These are phyloP conservation scores for Hagleromyces aurorensis DNA, from an alignment of 805 yeast species.

Conservation along the genomic window DNA sequence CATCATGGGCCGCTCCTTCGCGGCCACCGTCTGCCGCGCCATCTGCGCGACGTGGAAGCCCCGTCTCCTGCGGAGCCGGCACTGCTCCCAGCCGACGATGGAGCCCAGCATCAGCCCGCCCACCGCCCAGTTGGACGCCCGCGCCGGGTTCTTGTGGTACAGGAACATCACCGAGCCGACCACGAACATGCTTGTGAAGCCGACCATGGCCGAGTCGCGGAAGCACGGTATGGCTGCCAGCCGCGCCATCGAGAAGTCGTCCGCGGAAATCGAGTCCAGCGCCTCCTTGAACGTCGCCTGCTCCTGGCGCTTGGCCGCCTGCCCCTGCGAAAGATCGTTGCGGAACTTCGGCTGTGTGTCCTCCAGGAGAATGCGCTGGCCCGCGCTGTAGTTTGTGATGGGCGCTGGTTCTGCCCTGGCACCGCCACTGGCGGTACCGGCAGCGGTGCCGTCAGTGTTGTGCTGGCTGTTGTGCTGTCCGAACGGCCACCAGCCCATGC, in stretches of 20 bases:
- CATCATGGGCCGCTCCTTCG: constrained; percentile 33
- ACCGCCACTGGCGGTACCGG: constrained; percentile 1
- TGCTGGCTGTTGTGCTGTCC: constrained; percentile 2
- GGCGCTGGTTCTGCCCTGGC: constrained; percentile 7
- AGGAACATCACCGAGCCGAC: constrained; percentile 59
- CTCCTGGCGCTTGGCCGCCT: constrained; percentile 20
- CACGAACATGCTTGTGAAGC: constrained; percentile 65
- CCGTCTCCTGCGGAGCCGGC: constrained; percentile 62
- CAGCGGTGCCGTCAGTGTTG: constrained; percentile 2
- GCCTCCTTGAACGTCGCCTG: constrained; percentile 34
- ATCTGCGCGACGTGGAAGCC: constrained; percentile 58
- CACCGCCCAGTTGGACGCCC: constrained; percentile 74
- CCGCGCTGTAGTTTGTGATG: constrained; percentile 25
- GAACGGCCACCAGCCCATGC: constrained; percentile 23
- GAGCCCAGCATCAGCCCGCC: constrained; percentile 76
- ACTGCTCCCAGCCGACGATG: constrained; percentile 87
- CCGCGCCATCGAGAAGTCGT: constrained; percentile 46
- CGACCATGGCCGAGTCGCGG: constrained; percentile 70
- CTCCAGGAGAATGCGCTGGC: constrained; percentile 33
- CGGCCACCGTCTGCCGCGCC: constrained; percentile 48
- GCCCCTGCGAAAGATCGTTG: constrained; percentile 20
- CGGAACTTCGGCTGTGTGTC: constrained; percentile 36
- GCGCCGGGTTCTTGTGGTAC: constrained; percentile 52
- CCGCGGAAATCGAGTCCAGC: constrained; percentile 34
- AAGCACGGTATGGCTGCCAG: constrained; percentile 65